These are phyloP conservation scores for Aulographum hederae DNA, from an alignment of 2,329 filamentous ascomycete species.

Conservation along the genomic window DNA sequence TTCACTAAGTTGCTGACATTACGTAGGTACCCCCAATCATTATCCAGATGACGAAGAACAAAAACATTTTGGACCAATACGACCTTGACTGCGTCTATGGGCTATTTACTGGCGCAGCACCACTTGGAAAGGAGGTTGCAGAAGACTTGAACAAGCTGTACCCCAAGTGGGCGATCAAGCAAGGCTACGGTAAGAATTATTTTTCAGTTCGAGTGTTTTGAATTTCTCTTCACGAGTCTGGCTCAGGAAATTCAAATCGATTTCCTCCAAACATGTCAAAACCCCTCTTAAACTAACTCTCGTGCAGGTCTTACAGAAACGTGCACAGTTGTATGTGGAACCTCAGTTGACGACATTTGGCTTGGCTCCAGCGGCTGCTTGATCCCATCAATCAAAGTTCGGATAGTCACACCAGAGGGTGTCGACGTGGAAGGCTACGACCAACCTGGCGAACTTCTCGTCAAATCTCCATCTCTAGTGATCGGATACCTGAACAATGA, in stretches of 20 bases:
- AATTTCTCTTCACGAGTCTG: too few relatives aligned
- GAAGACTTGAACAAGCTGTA: slow-evolving; percentile 42
- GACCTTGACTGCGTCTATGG: slow-evolving; percentile 49
- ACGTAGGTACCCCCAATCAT: slow-evolving; percentile 60
- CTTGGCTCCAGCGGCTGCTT: slow-evolving; percentile 57
- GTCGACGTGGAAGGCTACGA: slow-evolving; percentile 53
- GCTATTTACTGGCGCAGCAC: slow-evolving; percentile 62
- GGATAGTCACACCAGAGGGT: slow-evolving; percentile 49
- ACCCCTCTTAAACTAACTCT: slow-evolving; percentile 3
- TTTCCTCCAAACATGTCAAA: not conserved
- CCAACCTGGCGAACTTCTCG: slow-evolving; percentile 60
- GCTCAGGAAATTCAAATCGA: too few relatives aligned
- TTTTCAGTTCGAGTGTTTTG: too few relatives aligned
- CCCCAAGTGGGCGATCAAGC: slow-evolving; percentile 46
- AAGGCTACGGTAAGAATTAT: too few relatives aligned
- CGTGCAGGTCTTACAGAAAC: slow-evolving; percentile 71
- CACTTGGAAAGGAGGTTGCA: slow-evolving; percentile 55
- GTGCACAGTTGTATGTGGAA: slow-evolving; percentile 47
- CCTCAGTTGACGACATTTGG: slow-evolving; percentile 43
- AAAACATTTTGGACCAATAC: slow-evolving; percentile 41
- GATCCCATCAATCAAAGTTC: slow-evolving; percentile 43
- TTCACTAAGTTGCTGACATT: slow-evolving; percentile 6
- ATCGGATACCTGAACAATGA: slow-evolving; percentile 79
- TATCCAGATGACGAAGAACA: slow-evolving; percentile 53
- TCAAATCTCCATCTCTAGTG: slow-evolving; percentile 59